Conservation (phyloP, 192 early-diverging fungal species). For the Coemansia sp. region DNA sequence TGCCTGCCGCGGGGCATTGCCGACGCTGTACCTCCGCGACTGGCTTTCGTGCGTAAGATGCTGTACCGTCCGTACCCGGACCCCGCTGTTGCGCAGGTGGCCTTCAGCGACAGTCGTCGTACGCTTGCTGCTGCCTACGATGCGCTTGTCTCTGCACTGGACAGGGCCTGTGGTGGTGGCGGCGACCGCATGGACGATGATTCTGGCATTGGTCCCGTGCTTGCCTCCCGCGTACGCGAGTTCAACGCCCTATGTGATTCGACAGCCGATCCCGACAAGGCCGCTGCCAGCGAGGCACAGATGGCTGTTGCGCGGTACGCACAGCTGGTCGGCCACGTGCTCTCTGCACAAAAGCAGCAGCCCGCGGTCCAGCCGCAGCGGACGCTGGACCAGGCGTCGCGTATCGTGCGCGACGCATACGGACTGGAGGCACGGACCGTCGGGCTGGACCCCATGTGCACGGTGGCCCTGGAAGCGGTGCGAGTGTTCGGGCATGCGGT, state of each 20-base stretch:
- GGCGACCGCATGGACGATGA: neutral
- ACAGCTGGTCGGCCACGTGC: neutral
- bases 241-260: neutral
- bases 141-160: constrained; percentile 3
- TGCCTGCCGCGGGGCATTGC: constrained; percentile 31
- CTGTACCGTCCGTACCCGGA: constrained; percentile 28
- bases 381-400: constrained; percentile 13
- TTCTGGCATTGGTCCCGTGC: neutral
- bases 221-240: constrained; percentile 3
- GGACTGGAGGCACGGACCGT: constrained; percentile 25
- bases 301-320: constrained; percentile 20
- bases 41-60: constrained; percentile 35
- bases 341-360: constrained; percentile 2
- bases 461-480: constrained; percentile 19
- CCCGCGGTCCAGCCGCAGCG: constrained; percentile 4
- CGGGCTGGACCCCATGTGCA: constrained; percentile 24
- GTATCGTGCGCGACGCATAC: constrained; percentile 30
- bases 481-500: constrained; percentile 39
- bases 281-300: neutral
- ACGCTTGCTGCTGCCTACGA: neutral
- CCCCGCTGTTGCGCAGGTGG: constrained; percentile 3
- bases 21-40: constrained; percentile 22
- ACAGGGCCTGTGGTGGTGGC: neutral
- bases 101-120: constrained; percentile 6
- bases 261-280: neutral